Base-by-base conservation (phyloP, 2,329 filamentous ascomycete species). In the Ceratocystis ficicola region DNA sequence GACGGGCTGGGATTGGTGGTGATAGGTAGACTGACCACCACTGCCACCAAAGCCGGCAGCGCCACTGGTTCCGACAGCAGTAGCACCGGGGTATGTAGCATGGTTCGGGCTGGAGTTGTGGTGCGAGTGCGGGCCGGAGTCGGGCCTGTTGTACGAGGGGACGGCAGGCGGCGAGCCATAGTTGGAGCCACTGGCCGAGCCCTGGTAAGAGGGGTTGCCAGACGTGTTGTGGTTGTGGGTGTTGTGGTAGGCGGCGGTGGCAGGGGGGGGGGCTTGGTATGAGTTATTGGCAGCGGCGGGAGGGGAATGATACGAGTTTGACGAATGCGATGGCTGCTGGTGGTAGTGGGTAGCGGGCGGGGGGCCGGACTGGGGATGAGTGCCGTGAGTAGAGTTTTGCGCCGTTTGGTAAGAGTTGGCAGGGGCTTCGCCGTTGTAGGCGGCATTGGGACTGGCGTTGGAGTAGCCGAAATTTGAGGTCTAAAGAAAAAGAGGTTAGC, bases 401-500 rank as follows among this genome's bases (percentile, higher is more conserved):
- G 66, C 55, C 52, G 70, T 75, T 70, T 85, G 81, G 72, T 86
- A 86, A 5, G 82, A 80, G 15, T 80, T 74, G n/a, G 83, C 81
- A 12, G 86, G 86, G 48, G 85, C 83, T 66, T 82, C 78, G 65
- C 85, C 86, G 68, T 77, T 80, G 73, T 88, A 89, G n/a, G 63
- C 59, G 46, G 79, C 78, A 57, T 81, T 80, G 68, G 79, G 73
- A 55, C 80, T 77, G 55, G 79, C 80, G 70, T 81, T 81, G 25
- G 83, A 83, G 73, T 87, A 87, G 41, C 85, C 86, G 72, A 82
- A 89, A 71, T 80, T 82, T 69, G 84, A 79, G 68, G 77, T 76
- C 77, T 81, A 69, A 57, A 75, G 52, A 65, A 73, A 67, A 75
- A 32, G 15, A n/a, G n/a, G 15, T 62, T 65, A 66, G 65, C 12